phyloP scores from a whole-genome alignment of 2,329 filamentous ascomycete genomes.

The Neurospora sp. region DNA sequence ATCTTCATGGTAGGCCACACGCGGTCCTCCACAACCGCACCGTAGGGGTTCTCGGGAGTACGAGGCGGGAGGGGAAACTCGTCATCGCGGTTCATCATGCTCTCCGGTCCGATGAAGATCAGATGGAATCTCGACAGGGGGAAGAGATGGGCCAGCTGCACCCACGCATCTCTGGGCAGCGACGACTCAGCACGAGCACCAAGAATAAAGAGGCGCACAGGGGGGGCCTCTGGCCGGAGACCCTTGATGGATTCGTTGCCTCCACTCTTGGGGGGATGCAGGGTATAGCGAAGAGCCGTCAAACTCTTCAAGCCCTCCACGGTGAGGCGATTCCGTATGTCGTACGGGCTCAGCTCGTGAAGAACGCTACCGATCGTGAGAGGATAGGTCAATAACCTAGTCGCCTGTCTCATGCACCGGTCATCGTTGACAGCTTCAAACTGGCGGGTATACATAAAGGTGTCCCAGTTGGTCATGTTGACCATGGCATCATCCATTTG shows the following conservation, averaged over 20 bases:
- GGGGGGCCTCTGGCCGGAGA: conserved; percentile 73
- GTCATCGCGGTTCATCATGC: conserved; percentile 85
- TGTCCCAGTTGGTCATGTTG: conserved; percentile 99
- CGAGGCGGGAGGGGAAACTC: conserved; percentile 87
- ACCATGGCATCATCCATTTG: conserved; percentile 89
- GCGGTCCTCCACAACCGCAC: conserved; percentile 86
- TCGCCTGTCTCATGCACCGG: conserved; percentile 84
- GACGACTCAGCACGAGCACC: conserved; percentile 97
- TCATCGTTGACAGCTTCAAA: conserved; percentile 89
- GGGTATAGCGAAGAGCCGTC: conserved; percentile 77
- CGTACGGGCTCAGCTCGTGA: conserved; percentile 91
- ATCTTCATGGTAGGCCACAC: conserved; percentile 89
- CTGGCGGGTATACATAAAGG: conserved; percentile 84
- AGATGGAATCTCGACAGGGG: conserved; percentile 84
- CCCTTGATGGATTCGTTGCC: conserved; percentile 66
- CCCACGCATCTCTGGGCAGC: conserved; percentile 85
- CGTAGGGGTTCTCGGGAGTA: conserved; percentile 80
- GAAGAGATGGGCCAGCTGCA: conserved; percentile 90
- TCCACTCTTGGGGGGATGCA: conserved; percentile 78
- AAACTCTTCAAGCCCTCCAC: conserved; percentile 88
- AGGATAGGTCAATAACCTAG: conserved; percentile 86
- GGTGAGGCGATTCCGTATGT: conserved; percentile 69
- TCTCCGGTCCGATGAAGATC: conserved; percentile 91
- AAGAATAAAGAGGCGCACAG: conserved; percentile 84
- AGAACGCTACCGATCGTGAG: conserved; percentile 83